Percentiles rank a stretch among this genome's conserved stretches.
Conservation (phyloP, 2,329 filamentous ascomycete genomes). For the Neodidymelliopsis sp. region DNA sequence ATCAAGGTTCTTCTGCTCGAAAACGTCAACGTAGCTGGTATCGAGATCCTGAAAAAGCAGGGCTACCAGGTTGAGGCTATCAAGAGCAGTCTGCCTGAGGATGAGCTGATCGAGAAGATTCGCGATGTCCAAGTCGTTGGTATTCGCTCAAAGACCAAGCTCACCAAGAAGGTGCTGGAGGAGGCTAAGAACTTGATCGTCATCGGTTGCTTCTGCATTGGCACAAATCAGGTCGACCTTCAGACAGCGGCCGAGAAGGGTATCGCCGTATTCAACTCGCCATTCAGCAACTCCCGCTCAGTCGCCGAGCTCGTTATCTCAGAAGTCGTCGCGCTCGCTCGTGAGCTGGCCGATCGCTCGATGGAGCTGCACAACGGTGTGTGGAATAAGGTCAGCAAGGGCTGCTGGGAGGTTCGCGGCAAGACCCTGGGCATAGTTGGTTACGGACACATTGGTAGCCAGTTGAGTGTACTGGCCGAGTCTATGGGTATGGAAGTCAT, state of each 20-base stretch:
- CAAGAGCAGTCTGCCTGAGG: constrained; percentile 89
- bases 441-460: constrained; percentile 96
- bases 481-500: constrained; percentile 98
- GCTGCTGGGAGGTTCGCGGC: constrained; percentile 97
- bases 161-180: constrained; percentile 82
- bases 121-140: constrained; percentile 97
- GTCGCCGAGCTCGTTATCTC: constrained; percentile 95
- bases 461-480: constrained; percentile 93
- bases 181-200: constrained; percentile 95
- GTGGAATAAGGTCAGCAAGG: constrained; percentile 97
- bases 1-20: constrained; percentile 96
- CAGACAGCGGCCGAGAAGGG: constrained; percentile 82
- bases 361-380: constrained; percentile 92
- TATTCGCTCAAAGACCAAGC: constrained; percentile 96
- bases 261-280: constrained; percentile 98
- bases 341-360: constrained; percentile 91
- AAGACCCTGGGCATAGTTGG: constrained; percentile 97
- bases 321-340: constrained; percentile 89
- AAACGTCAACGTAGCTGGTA: constrained; percentile 92
- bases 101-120: constrained; percentile 96
- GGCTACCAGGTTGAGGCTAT: constrained; percentile 95
- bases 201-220: constrained; percentile 98
- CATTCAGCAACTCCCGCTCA: constrained; percentile 96
- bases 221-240: constrained; percentile 93
- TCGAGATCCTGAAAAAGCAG: constrained; percentile 80